Evolutionary conservation across 2,329 filamentous ascomycete species (phyloP).

Genomic region (Tolypocladium amazonense): DNA sequence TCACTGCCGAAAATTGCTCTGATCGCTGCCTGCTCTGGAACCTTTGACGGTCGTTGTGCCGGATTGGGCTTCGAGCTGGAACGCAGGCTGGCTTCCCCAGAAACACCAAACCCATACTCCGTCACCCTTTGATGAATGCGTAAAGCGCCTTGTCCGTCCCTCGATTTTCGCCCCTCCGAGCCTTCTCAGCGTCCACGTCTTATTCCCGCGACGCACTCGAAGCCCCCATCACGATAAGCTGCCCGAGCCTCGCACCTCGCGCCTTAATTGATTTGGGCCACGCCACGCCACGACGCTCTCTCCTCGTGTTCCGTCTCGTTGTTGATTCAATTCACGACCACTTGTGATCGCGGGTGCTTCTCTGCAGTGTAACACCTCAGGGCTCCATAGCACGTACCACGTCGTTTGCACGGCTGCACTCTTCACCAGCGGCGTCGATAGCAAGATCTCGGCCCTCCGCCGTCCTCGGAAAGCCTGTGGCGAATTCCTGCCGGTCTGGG

Average conservation of each 20-base stretch:
- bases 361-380: background rate
- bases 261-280: background rate
- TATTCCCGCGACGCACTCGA: background rate
- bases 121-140: background rate
- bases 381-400: background rate
- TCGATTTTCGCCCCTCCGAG: background rate
- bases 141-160: background rate
- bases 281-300: background rate
- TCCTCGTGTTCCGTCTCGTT: background rate
- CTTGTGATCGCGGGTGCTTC: background rate
- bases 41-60: background rate
- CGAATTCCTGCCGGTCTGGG: background rate
- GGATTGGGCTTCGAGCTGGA: conserved; percentile 1
- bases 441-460: background rate
- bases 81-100: conserved; percentile 1
- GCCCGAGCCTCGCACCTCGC: background rate
- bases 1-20: too few species aligned
- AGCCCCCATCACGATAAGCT: background rate
- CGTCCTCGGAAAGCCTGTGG: background rate
- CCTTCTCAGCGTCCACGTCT: background rate
- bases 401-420: background rate
- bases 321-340: background rate
- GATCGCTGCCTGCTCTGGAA: background rate
- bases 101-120: background rate
- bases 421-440: background rate